Base-by-base conservation (phyloP, 2,329 filamentous ascomycete species). In the Amesomyces nigricolor region DNA sequence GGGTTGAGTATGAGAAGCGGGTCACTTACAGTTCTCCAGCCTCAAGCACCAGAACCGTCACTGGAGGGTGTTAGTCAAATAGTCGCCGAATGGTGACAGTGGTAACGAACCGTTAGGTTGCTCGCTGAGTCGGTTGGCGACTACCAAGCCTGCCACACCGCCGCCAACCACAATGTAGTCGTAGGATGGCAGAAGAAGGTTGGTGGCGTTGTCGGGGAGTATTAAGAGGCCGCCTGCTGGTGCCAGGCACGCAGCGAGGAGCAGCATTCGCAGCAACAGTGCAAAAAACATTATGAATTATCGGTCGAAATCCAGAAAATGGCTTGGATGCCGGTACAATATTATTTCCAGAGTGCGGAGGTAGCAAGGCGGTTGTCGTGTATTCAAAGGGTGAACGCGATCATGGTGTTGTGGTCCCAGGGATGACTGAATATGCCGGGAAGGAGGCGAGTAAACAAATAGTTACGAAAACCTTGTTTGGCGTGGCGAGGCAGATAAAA, bases 91-190 rank as follows among this genome's bases (percentile, higher is more conserved):
- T 6, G 14, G 4, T 30, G 32, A 5, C 3, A 4, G 8, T 7
- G 26, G 2, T 8, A 68, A 68, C 37, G 64, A 57, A 73, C 73
- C 73, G 54, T 73, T 57, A 42, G 70, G 55, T 40, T 75, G 65
- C 54, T 78, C 73, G 2, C 74, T 74, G 5, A 83, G 67, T 1
- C 78, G 70, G 22, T 75, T 68, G 19, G 75, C 76, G 16, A 81
- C 67, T 1, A 72, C 73, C 14, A 81, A 67, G 10, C 78, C 79
- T 11, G 76, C 74, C 14, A 75, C 77, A 4, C 78, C 79, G 19
- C 78, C 79, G n/a, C 79, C 79, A 29, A 79, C 67, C 53, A 81
- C 63, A 38, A 80, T 57, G 56, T 63, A 65, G 58, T 65, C 64
- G 46, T 65, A 65, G 13, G 57, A 52, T 14, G 58, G 44, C 1